These are phyloP conservation scores for Populus deltoides DNA, from an alignment of 345 rosid genomes.

Conservation along the genomic window DNA sequence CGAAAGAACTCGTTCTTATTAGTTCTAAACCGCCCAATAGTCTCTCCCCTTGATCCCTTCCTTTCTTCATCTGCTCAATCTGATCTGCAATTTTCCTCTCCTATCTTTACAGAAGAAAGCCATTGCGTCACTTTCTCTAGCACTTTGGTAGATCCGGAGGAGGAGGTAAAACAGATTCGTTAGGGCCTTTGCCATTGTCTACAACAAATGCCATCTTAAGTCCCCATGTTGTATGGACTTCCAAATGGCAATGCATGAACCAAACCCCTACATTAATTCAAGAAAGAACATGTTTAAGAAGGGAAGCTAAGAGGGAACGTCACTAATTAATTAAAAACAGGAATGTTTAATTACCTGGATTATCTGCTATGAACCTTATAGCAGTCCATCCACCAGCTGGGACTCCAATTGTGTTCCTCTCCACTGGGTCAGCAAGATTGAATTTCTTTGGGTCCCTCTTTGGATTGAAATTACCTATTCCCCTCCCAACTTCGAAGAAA, in stretches of 20 bases:
- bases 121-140: not conserved
- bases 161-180: conserved; percentile 28
- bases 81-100: not conserved
- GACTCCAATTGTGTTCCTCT: conserved; percentile 86
- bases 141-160: conserved; percentile 28
- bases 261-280: conserved; percentile 22
- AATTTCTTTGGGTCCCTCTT: conserved; percentile 60
- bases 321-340: not conserved
- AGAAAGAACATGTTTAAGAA: not conserved
- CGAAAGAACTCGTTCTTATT: not conserved
- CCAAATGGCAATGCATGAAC: conserved; percentile 37
- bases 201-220: conserved; percentile 35
- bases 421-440: conserved; percentile 87
- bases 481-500: conserved; percentile 71
- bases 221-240: conserved; percentile 35
- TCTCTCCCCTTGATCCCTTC: not conserved
- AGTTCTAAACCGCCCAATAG: not conserved
- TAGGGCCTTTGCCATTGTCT: conserved; percentile 29
- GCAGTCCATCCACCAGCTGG: conserved; percentile 95
- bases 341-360: conserved; percentile 59
- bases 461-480: conserved; percentile 67
- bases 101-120: not conserved
- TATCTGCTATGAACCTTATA: conserved; percentile 81
- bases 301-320: not conserved
- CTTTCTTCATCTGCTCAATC: not conserved